Conservation (phyloP, 768 basidiomycete species). For the Pulveroboletus ravenelii region DNA sequence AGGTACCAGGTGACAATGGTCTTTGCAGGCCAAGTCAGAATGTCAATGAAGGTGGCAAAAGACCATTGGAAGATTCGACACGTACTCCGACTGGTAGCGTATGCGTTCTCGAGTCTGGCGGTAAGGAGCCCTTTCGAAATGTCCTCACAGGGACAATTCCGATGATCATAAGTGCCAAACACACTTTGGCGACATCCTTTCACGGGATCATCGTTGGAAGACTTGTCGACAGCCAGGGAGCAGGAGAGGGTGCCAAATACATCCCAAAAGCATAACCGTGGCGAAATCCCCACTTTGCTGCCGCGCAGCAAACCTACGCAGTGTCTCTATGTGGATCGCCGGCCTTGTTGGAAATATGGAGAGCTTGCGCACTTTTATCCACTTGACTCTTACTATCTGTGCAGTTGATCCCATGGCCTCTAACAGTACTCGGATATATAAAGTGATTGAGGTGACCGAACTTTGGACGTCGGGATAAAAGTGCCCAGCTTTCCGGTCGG, state of each 20-base stretch:
- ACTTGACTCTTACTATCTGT: neutral
- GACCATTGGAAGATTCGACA: neutral
- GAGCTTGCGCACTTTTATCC: neutral
- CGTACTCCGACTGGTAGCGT: neutral
- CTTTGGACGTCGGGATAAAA: no score
- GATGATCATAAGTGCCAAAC: neutral
- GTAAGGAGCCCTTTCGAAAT: neutral
- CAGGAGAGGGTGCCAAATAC: neutral
- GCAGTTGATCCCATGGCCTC: slow-evolving; percentile 17
- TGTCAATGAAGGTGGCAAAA: neutral
- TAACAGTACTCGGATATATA: neutral
- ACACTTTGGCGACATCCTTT: neutral
- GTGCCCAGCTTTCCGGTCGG: no score
- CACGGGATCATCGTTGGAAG: neutral
- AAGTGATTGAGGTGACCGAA: no score
- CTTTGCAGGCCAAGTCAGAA: neutral
- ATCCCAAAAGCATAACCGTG: no score
- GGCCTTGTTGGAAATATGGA: neutral
- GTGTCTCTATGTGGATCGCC: slow-evolving; percentile 14
- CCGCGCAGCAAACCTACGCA: slow-evolving; percentile 29
- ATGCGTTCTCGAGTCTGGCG: neutral
- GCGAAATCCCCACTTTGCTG: slow-evolving; percentile 28
- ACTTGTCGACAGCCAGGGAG: neutral
- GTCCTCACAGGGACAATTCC: neutral
- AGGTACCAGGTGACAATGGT: neutral